Conservation (phyloP, 768 basidiomycete genomes). For the Mycena sanguinolenta region DNA sequence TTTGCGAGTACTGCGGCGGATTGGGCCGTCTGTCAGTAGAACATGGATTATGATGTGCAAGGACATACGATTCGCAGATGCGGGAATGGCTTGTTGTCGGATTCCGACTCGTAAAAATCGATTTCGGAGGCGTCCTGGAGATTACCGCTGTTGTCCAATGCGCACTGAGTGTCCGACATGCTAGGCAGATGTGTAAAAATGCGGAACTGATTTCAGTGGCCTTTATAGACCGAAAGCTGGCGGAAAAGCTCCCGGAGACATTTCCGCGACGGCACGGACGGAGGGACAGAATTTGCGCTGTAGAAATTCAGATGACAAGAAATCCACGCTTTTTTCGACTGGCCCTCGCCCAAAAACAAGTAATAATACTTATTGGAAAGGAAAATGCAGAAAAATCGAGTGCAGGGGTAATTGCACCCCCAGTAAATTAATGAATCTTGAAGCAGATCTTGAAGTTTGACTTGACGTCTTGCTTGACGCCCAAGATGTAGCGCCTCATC, state of each 20-base stretch:
- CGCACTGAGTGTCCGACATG: constrained; percentile 12
- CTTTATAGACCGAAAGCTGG: not conserved
- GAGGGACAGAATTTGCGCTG: not conserved
- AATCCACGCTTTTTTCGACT: not conserved
- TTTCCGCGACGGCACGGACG: not conserved
- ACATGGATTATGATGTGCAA: not conserved
- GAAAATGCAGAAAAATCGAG: too few relatives aligned
- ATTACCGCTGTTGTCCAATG: not conserved
- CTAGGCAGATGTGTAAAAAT: not conserved
- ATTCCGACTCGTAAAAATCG: constrained; percentile 8
- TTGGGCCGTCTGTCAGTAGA: not conserved
- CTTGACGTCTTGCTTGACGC: too few relatives aligned
- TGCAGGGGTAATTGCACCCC: too few relatives aligned
- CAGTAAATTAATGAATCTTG: too few relatives aligned
- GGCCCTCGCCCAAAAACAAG: not conserved
- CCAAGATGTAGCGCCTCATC: too few relatives aligned
- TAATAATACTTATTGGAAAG: too few relatives aligned
- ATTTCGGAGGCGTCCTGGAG: constrained; percentile 10
- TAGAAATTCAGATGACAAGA: not conserved
- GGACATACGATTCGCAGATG: not conserved
- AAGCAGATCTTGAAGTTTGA: too few relatives aligned
- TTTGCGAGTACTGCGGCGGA: not conserved
- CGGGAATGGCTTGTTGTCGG: constrained; percentile 7
- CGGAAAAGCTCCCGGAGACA: not conserved
- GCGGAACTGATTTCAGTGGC: not conserved